Conservation (phyloP, 805 yeast genomes). For the Candida insectalens region DNA sequence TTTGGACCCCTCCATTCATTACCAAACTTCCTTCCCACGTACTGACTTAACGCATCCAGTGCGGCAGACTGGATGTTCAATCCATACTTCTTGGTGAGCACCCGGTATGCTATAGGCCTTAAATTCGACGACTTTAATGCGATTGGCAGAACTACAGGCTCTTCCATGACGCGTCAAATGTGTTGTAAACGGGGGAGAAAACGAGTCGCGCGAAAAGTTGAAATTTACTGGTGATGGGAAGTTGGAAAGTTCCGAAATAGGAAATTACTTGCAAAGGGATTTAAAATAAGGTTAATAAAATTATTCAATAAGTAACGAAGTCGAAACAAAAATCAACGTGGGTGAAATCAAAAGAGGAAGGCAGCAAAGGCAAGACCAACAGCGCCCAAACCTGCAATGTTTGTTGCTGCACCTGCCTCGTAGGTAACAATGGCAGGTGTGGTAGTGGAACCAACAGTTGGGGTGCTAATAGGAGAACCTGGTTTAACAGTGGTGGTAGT, state of each 20-base stretch:
- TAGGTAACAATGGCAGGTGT: conserved; percentile 1
- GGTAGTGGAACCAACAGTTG: conserved; percentile 7
- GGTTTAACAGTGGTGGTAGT: conserved; percentile 2
- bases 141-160: conserved; percentile 56
- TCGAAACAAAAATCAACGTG: no score
- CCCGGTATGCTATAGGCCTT: conserved; percentile 85
- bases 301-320: no score
- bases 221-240: not conserved
- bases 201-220: not conserved
- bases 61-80: conserved; percentile 85
- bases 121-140: conserved; percentile 70
- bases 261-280: not conserved
- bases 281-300: no score
- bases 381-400: not conserved
- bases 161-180: no score
- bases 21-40: conserved; percentile 71
- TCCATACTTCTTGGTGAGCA: conserved; percentile 87
- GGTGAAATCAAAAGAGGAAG: not conserved
- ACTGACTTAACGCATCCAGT: conserved; percentile 58
- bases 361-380: not conserved
- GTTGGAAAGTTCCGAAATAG: not conserved
- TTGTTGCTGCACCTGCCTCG: no score
- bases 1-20: conserved; percentile 72
- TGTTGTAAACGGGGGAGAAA: not conserved
- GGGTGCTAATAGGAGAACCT: conserved; percentile 1